phyloP scores from a whole-genome alignment of 2,329 filamentous ascomycete species.

The Apiospora phragmitis region DNA sequence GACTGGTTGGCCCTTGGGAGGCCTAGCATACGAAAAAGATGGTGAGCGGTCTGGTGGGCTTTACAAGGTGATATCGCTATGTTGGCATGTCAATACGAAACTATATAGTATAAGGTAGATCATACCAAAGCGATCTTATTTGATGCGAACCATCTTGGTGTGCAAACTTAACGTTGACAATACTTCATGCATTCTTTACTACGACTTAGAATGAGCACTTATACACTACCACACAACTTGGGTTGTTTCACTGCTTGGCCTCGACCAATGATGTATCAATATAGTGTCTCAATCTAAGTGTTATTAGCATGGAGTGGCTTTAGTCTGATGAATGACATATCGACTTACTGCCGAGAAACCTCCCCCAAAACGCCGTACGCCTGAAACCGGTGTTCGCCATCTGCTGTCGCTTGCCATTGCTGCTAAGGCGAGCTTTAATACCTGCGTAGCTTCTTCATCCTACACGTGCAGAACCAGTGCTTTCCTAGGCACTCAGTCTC shows the following conservation, averaged over 20 bases:
- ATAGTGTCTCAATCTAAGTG: not conserved
- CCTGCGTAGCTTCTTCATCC: not conserved
- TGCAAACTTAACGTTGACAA: not conserved
- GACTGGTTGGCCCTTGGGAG: not conserved
- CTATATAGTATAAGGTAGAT: conserved; percentile 8
- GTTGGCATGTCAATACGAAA: not conserved
- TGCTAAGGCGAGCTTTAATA: not conserved
- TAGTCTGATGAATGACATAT: not conserved
- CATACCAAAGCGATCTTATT: not conserved
- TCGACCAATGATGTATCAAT: not conserved
- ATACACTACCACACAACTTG: not conserved
- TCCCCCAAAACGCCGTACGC: not conserved
- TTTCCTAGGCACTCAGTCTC: conserved; percentile 9
- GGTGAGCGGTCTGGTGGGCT: not conserved
- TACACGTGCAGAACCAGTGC: conserved; percentile 15
- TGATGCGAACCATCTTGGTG: not conserved
- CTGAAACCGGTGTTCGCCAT: not conserved
- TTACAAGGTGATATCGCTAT: not conserved
- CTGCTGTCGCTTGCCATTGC: not conserved
- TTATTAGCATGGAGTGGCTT: not conserved
- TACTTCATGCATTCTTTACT: not conserved
- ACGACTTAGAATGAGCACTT: not conserved
- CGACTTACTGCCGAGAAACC: not conserved
- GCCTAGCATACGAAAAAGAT: not conserved
- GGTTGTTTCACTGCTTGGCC: not conserved